Evolutionary conservation across 352 stramenopile genomes (phyloP), one percentile per base, ranked within the genome.

Genomic region (Phytophthora citricola): DNA sequence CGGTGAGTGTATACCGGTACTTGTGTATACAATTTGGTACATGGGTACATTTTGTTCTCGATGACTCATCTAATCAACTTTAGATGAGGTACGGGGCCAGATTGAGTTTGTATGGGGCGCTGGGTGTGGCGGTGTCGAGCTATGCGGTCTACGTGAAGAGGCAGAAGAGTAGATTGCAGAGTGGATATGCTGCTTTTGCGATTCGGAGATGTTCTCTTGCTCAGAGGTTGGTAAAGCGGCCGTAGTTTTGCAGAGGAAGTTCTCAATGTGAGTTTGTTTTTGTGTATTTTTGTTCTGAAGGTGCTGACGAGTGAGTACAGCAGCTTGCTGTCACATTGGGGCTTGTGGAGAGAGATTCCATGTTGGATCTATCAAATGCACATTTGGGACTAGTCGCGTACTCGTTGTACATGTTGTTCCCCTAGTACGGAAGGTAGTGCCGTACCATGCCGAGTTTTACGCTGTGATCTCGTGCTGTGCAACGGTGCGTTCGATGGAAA

Each of bases 291-390:
- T 43, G 38, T 20, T 56, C 22, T 11, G 17, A 76, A 83, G 73
- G 79, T 89, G 34, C 75, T 89, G 71, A 75, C 72, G 22, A 91
- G 79, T 54, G 74, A 83, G 59, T 86, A 83, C 58, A 79, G 82
- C 7, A 78, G 63, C 56, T 38, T 91, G 48, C 64, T 88, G 40
- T 68, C 66, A 36, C 54, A 79, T 51, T 71, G 75, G 57, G 76
- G 2, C 20, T 89, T 5, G 82, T 87, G 17, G 27, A 59, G 26
- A 73, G 67, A 24, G 51, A 66, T 24, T 89, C 82, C 17, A 15
- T 60, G n/a, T 49, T 86, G 11, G 78, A 87, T 38, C 46, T 82
- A 29, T 77, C 82, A 12, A 89, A 91, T 32, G 71, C 76, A 9
- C 32, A 85, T 11, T 54, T 90, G 6, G 81, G 81, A 0, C 68